Conservation (phyloP, 1,284 basidiomycete genomes). For the Schizopora paradoxa region DNA sequence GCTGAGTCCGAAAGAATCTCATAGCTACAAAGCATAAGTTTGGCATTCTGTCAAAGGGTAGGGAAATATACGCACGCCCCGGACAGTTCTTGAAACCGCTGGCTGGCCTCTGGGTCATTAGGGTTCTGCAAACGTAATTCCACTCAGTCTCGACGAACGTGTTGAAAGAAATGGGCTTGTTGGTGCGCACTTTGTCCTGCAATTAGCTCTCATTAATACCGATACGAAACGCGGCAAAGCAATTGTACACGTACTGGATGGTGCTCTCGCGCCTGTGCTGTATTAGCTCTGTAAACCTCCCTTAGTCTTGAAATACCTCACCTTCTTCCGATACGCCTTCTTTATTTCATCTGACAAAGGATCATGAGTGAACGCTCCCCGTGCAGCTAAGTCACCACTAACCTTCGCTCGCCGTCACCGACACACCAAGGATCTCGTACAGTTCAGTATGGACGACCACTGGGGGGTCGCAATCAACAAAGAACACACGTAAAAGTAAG, state of each 20-base stretch:
- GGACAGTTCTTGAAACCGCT: constrained; percentile 85
- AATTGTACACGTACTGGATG: constrained; percentile 68
- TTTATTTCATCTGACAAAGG: constrained; percentile 71
- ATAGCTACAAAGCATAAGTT: constrained; percentile 48
- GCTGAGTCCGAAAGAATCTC: constrained; percentile 81
- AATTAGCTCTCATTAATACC: constrained; percentile 1
- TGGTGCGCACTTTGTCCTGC: constrained; percentile 57
- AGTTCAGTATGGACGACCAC: constrained; percentile 71
- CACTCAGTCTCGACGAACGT: constrained; percentile 4
- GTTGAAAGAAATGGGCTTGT: constrained; percentile 21
- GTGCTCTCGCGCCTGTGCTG: constrained; percentile 74
- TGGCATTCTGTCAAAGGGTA: neutral
- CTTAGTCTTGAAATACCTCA: constrained; percentile 14
- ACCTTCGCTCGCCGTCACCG: constrained; percentile 69
- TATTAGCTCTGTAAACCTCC: constrained; percentile 25
- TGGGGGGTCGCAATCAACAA: constrained; percentile 30
- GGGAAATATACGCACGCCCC: constrained; percentile 58
- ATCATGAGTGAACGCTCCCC: constrained; percentile 12
- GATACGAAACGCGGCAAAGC: constrained; percentile 1
- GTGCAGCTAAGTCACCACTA: constrained; percentile 15
- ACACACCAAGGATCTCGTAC: constrained; percentile 77
- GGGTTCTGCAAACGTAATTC: constrained; percentile 51
- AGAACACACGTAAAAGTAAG: no score
- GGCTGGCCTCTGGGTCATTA: constrained; percentile 70
- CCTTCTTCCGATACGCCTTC: constrained; percentile 89